Base-by-base conservation (phyloP, 2,329 filamentous ascomycete genomes). In the Colletotrichum trifolii region DNA sequence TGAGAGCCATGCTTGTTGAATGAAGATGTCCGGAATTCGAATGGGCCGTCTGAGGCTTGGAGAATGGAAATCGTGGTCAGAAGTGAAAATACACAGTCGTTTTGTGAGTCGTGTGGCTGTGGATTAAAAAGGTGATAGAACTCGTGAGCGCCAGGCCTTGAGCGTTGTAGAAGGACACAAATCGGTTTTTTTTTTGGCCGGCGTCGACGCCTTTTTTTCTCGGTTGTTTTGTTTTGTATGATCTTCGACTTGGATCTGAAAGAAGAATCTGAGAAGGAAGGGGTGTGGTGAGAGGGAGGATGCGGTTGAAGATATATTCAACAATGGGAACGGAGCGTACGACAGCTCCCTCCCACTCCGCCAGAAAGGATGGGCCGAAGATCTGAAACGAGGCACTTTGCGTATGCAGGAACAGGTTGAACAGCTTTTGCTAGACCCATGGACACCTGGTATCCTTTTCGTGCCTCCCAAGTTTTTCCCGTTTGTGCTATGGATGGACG, bases 1-100 rank as follows among this genome's bases (percentile, higher is more conserved):
- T 89, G 71, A 85, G 78, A 43, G 79, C 72, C 80, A 84, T 83
- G 39, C 15, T 36, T 71, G 43, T 10, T 33, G 43, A 46, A 17
- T 17, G 43, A 15, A n/a, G 13, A 15, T 17, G 43, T 25, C 25
- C 25, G 25, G 25, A 1, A 25, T 25, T 25, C 25, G 25, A 25
- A 25, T 25, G 25, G 25, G 25, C 25, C 25, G 25, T 25, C 25
- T 25, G 25, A 25, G 25, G 25, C 25, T 25, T 25, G 25, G 25
- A 25, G 25, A 25, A 25, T 25, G 25, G 25, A 25, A 25, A 25
- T 25, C 25, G 25, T 25, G 25, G 25, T 25, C 25, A 25, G 25
- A 25, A 25, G 25, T 5, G 25, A 25, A 25, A 25, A 25, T 25
- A 25, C 25, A 25, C 25, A 25, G 25, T 25, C 25, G 25, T 25